Percentiles rank a stretch among this genome's conserved stretches.
Evolutionary conservation across 257 asterid genomes (phyloP).

Genomic region (Nicotiana tabacum): DNA sequence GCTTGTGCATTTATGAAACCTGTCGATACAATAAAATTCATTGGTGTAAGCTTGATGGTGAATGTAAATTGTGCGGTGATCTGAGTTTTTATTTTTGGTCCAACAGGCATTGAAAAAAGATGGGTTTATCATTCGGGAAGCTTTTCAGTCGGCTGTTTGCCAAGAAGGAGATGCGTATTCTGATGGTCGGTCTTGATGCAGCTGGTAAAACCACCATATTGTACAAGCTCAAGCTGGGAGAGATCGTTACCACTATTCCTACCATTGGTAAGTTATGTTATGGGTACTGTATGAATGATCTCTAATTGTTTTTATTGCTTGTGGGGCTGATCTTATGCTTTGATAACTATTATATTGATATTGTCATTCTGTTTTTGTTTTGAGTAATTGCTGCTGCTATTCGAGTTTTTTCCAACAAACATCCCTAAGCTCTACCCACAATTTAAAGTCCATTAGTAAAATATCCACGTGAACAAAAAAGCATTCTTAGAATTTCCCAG

Average conservation of each 20-base stretch:
- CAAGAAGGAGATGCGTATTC: slow-evolving; percentile 77
- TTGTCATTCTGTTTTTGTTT: neutral
- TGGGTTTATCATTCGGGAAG: slow-evolving; percentile 82
- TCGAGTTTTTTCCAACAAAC: neutral
- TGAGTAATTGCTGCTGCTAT: neutral
- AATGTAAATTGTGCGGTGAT: neutral
- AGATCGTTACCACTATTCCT: slow-evolving; percentile 74
- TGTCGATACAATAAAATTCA: neutral
- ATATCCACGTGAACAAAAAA: neutral
- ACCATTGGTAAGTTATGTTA: slow-evolving; percentile 56
- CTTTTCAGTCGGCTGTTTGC: slow-evolving; percentile 75
- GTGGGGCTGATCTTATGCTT: neutral
- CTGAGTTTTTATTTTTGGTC: slow-evolving; percentile 13
- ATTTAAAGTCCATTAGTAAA: no score
- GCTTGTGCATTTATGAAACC: neutral
- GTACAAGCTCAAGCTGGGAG: slow-evolving; percentile 85
- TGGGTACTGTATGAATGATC: neutral
- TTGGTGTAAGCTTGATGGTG: neutral
- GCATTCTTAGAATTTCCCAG: neutral
- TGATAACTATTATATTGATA: neutral
- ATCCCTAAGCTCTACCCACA: neutral
- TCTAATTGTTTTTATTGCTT: neutral
- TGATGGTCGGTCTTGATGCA: slow-evolving; percentile 85
- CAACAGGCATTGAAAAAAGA: slow-evolving; percentile 31
- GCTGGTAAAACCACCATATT: slow-evolving; percentile 85